Base-by-base conservation (phyloP, 345 rosid species). In the Garcia nutans region DNA sequence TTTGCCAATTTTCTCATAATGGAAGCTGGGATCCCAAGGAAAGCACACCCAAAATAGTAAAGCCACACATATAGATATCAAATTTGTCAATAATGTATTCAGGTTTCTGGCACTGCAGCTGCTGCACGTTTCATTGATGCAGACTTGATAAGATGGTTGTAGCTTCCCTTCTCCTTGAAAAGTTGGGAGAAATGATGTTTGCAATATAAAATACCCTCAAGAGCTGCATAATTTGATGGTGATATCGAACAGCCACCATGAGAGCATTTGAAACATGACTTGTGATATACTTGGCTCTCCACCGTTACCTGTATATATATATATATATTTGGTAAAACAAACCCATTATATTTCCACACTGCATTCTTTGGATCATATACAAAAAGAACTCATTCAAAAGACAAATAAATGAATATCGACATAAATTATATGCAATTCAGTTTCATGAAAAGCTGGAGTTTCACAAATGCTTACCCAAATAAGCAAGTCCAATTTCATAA, bases 221-320 rank as follows among this genome's bases (percentile, higher is more conserved):
- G 92, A 5, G 99, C 99, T n/a, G 99, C 99, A 47, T 96, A 96
- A 73, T 87, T 93, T 41, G 99, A 96, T n/a, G 98, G 98, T 26
- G 91, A 84, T 42, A 96, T 49, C 13, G 99, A 75, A 73, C 99
- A 95, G n/a, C 99, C 98, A 69, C 98, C 97, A 19, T 93, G 98
- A 8, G 93, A 91, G 88, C 99, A 96, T 78, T 86, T 96, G 89
- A 96, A 96, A 79, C 99, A 95, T 31, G 98, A 86, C 73, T 95
- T 95, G 83, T 93, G 98, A 84, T 95, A 95, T 9, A 91, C 84
- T 67, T 85, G 97, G 72, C 90, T 84, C 78, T 95, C 99, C 78
- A 95, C 97, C 12, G 96, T 93, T 44, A 95, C 97, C 99, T 89
- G 84, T n/a, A 70, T 17, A n/a, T n/a, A n/a, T n/a, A n/a, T n/a